Conservation (phyloP, 176 grass and related monocot genomes). For the Aegilops umbellulata region DNA sequence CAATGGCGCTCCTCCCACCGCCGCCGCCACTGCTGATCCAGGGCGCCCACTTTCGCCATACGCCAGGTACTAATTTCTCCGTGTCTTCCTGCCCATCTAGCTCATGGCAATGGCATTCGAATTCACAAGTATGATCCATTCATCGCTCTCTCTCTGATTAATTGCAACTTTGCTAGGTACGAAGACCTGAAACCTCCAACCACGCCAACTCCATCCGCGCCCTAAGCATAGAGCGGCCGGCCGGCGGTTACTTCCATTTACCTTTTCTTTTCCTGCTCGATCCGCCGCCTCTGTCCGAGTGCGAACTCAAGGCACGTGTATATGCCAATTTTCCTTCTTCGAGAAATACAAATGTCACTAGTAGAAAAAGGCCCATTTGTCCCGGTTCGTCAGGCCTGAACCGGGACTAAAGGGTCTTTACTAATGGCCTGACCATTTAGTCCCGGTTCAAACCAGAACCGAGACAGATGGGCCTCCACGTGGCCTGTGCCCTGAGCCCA, state of each 20-base stretch:
- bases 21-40: neutral
- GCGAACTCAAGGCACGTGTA: neutral
- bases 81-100: neutral
- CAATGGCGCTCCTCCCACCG: constrained; percentile 6
- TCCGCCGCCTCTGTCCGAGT: neutral
- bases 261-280: neutral
- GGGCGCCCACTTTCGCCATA: constrained; percentile 25
- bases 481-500: no score
- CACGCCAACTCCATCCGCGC: constrained; percentile 27
- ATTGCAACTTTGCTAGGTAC: neutral
- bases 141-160: neutral
- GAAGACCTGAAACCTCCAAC: constrained; percentile 36
- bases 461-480: no score
- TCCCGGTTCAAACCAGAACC: no score
- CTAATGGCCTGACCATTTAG: no score
- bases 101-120: neutral
- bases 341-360: neutral
- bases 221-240: neutral
- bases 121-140: neutral
- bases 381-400: no score
- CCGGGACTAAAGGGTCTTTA: no score
- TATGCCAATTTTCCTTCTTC: neutral
- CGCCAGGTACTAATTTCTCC: neutral
- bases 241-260: neutral
- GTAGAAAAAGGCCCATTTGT: no score